phyloP scores from a whole-genome alignment of 1,284 basidiomycete species.

The Schizophyllum commune region DNA sequence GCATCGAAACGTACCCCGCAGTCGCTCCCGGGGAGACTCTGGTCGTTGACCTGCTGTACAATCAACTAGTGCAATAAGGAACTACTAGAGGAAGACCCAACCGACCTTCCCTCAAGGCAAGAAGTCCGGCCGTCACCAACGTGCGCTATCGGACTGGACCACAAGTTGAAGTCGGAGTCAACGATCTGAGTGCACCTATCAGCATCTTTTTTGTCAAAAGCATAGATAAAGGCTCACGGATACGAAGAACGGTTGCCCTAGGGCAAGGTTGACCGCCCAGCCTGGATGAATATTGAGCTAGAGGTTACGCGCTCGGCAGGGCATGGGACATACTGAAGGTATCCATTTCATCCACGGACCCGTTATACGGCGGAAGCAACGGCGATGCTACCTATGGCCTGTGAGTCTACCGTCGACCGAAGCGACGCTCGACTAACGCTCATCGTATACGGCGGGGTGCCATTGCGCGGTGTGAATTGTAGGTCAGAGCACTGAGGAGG shows the following conservation, averaged over 20 bases:
- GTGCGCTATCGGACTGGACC: too few relatives aligned
- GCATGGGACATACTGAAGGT: slow-evolving; percentile 11
- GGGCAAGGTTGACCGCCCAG: not conserved
- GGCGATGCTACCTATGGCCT: not conserved
- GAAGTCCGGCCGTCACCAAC: too few relatives aligned
- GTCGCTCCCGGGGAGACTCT: too few relatives aligned
- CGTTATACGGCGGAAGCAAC: slow-evolving; percentile 8
- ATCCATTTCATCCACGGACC: slow-evolving; percentile 39
- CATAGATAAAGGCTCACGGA: too few relatives aligned
- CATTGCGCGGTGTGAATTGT: not conserved
- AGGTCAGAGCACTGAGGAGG: not conserved
- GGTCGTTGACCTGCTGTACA: too few relatives aligned
- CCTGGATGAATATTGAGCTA: not conserved
- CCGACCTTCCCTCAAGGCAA: too few relatives aligned
- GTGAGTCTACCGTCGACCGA: not conserved
- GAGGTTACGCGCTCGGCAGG: slow-evolving; percentile 15
- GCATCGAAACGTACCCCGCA: too few relatives aligned
- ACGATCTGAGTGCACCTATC: too few relatives aligned
- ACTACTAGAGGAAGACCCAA: too few relatives aligned
- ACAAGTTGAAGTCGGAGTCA: too few relatives aligned
- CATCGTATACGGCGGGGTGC: not conserved
- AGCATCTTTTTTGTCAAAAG: too few relatives aligned
- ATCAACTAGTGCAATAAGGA: too few relatives aligned
- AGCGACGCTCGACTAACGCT: not conserved
- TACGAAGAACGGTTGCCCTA: not conserved